Conservation (phyloP, 148 eudicot species). For the Vaccinium macrocarpon region DNA sequence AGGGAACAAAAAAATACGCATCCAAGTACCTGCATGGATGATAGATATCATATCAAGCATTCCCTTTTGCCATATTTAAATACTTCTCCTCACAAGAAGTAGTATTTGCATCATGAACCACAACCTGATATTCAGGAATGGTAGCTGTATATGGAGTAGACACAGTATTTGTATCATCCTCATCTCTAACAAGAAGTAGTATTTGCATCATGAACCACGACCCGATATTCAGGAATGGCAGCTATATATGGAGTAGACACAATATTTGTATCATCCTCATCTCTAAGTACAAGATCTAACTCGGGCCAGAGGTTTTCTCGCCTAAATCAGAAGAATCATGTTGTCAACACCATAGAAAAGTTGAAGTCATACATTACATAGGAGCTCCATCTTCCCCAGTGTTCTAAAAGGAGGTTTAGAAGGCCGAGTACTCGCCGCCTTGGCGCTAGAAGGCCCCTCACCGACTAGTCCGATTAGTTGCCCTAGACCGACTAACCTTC, state of each 20-base stretch:
- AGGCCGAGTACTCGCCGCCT: too few species aligned
- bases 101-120: constrained; percentile 46
- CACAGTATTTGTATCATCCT: too few species aligned
- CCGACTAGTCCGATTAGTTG: too few species aligned
- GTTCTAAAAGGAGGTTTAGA: too few species aligned
- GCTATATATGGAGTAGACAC: constrained; percentile 76
- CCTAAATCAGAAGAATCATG: constrained; percentile 40
- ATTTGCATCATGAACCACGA: constrained; percentile 54
- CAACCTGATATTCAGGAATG: constrained; percentile 71
- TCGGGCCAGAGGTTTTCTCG: constrained; percentile 80
- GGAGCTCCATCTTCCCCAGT: not conserved
- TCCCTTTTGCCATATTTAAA: constrained; percentile 47
- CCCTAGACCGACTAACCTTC: too few species aligned
- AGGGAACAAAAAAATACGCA: constrained; percentile 1
- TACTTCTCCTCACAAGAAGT: constrained; percentile 32
- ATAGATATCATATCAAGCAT: constrained; percentile 64
- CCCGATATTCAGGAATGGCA: constrained; percentile 68
- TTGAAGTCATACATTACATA: not conserved
- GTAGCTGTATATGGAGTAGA: too few species aligned
- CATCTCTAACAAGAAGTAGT: constrained; percentile 22
- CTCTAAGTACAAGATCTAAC: constrained; percentile 59
- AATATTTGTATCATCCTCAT: constrained; percentile 51
- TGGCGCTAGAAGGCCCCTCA: too few species aligned
- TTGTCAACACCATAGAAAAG: constrained; percentile 10
- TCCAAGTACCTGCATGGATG: constrained; percentile 86